Evolutionary conservation across 1,284 basidiomycete genomes (phyloP), one percentile per base, ranked within the genome.

Genomic region (Calocybe gambosa): DNA sequence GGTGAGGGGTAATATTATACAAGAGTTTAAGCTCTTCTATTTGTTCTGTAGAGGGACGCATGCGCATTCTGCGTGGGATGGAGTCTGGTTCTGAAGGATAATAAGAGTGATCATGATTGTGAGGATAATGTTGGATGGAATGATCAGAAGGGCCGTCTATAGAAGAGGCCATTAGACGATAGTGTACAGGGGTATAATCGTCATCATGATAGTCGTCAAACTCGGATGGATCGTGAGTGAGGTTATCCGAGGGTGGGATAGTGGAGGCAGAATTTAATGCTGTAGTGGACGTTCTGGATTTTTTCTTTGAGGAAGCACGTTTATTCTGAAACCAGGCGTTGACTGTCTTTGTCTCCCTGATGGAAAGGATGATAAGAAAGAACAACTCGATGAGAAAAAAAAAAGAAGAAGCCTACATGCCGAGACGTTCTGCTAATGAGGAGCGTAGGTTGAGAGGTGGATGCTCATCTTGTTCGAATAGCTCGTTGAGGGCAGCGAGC

Each of bases 311-410:
- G 18, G 85, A 86, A 12, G 85, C 85, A 47, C 85, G 76, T 71
- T 86, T 88, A 62, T 88, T 88, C 65, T 88, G 85, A 66, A 88
- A 88, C 82, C 84, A 88, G 19, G 85, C 82, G 59, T 85, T 85
- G 59, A 88, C 85, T 1, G 82, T 85, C 73, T 88, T 88, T 62
- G 77, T 80, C 61, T 87, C 82, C 82, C 85, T 88, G 59, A 43
- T 36, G 42, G 39, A 48, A 53, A 53, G 49, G 53, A 43, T 52
- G 55, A 58, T 43, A 52, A 52, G 28, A 25, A 44, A 51, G 46
- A 57, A 55, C 58, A 46, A 25, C 36, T 49, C 46, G 46, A 45
- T 55, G 51, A 46, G 52, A 55, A 47, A 51, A 9, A 23, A 42
- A 46, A 28, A 29, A 44, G 53, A 38, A 55, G 50, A 43, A 42